Evolutionary conservation across 306 rosid genomes (phyloP).

Genomic region (Clitoria ternatea): DNA sequence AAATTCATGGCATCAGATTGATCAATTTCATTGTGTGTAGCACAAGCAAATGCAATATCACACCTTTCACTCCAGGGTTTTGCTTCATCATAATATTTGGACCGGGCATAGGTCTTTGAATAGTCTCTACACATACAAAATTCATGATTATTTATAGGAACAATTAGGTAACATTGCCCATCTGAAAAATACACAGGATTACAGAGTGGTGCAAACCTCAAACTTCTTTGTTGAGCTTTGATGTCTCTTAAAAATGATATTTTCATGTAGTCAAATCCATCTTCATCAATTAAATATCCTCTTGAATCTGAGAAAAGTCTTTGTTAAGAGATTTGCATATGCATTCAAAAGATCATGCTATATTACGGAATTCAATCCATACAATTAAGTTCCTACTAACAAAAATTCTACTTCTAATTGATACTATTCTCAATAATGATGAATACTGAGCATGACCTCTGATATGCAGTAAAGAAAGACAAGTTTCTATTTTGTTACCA

Average conservation of each 20-base stretch:
- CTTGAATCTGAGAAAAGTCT: constrained; percentile 56
- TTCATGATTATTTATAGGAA: constrained; percentile 14
- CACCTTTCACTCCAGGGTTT: constrained; percentile 89
- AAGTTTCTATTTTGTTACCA: neutral
- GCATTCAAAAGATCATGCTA: neutral
- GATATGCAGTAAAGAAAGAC: neutral
- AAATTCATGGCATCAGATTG: constrained; percentile 73
- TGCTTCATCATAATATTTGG: constrained; percentile 83
- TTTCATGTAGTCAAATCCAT: constrained; percentile 80
- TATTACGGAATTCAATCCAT: neutral
- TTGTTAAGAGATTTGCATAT: neutral
- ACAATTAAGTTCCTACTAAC: neutral
- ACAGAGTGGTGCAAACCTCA: constrained; percentile 48
- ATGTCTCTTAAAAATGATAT: constrained; percentile 70
- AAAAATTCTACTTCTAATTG: neutral
- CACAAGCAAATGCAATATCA: constrained; percentile 85
- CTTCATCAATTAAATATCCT: constrained; percentile 86
- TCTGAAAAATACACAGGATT: neutral
- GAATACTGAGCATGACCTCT: neutral
- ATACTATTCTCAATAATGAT: neutral
- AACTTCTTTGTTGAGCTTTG: constrained; percentile 76
- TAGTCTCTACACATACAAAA: constrained; percentile 57
- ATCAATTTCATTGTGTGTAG: constrained; percentile 77
- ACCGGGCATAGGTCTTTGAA: constrained; percentile 81
- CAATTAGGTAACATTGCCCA: constrained; percentile 19